These are phyloP conservation scores for Populus hybrid DNA, from an alignment of 441 rosid species.

Conservation along the genomic window DNA sequence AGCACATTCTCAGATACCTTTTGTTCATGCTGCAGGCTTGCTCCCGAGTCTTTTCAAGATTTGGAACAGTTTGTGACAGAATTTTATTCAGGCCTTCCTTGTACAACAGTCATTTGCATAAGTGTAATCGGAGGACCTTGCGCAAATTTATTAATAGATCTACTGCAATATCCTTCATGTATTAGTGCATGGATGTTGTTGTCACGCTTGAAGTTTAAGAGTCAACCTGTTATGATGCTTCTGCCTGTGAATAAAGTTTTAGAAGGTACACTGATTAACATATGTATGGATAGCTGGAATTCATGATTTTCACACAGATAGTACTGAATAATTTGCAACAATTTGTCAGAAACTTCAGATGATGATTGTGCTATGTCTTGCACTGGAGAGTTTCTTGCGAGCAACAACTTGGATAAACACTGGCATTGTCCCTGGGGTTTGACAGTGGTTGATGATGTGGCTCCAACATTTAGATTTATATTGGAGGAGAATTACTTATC, in stretches of 20 bases:
- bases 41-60: conserved; percentile 60
- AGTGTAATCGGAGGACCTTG: conserved; percentile 65
- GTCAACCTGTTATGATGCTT: conserved; percentile 73
- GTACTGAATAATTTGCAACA: neutral
- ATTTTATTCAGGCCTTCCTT: conserved; percentile 64
- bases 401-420: conserved; percentile 34
- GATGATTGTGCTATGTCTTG: conserved; percentile 37
- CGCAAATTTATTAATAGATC: conserved; percentile 53
- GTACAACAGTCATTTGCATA: conserved; percentile 62
- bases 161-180: conserved; percentile 46
- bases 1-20: conserved; percentile 16
- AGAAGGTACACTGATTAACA: conserved; percentile 52
- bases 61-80: conserved; percentile 60
- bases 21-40: conserved; percentile 57
- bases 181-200: conserved; percentile 66
- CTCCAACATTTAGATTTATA: conserved; percentile 75
- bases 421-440: conserved; percentile 96
- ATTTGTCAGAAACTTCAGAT: conserved; percentile 30
- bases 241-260: conserved; percentile 62
- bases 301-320: neutral
- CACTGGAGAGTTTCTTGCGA: conserved; percentile 29
- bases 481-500: conserved; percentile 71
- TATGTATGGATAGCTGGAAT: conserved; percentile 6
- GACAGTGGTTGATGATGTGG: conserved; percentile 64
- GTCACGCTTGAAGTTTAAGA: conserved; percentile 61